Evolutionary conservation across 768 basidiomycete species (phyloP), one percentile per base, ranked within the genome.

Genomic region (Tulasnella sp.): DNA sequence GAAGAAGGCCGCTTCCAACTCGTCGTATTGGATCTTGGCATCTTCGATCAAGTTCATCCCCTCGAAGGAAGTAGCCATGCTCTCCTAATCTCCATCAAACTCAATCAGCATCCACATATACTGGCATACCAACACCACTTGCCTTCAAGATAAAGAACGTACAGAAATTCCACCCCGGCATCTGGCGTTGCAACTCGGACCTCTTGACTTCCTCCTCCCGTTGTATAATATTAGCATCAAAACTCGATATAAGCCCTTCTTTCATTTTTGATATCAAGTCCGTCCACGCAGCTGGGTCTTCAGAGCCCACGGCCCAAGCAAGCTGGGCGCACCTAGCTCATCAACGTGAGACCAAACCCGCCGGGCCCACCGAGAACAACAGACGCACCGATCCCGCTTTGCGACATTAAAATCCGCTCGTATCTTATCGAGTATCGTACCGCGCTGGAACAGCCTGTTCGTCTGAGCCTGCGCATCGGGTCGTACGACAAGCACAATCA

Each of bases 141-240:
- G 90, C 94, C 81, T 98, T 99, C 35, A 93, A 74, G 49, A 92
- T 81, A 69, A 97, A 97, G 73, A 93, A 98, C 0, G 86, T 92
- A 67, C 92, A 93, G 67, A 96, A 99, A 66, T 96, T 96, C 96
- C 96, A 99, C 7, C 96, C 94, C 1, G 91, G 90, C 80, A 92
- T 86, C 63, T 84, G 78, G 55, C 88, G 77, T 68, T 97, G 89
- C 46, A 80, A 77, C 65, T 99, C 94, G 0, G 87, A 89, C 35
- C 89, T 79, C 63, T 77, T 83, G 2, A 97, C 84, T 60, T 96
- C 92, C 42, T 98, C 96, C 65, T 93, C 89, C 14, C 90, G 77
- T 58, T 81, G 80, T 8, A 76, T 70, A 37, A 98, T 75, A 1
- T 85, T 82, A 15, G 74, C 69, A 64, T 97, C 90, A 62, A 98